phyloP scores from a whole-genome alignment of 768 basidiomycete genomes.

The Jaapia argillacea region DNA sequence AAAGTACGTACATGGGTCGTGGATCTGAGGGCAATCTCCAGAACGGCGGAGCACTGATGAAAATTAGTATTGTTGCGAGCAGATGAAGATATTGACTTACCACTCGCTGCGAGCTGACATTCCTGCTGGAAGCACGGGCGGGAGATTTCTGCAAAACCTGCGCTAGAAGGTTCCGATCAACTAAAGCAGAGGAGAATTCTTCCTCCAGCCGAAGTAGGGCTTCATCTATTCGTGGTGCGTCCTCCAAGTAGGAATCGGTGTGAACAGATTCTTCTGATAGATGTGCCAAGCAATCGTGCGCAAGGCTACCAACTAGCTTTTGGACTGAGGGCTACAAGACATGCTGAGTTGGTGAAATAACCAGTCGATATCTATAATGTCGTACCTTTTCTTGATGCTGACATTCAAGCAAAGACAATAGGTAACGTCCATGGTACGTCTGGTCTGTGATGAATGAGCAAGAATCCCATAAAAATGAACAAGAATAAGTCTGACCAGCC shows the following conservation, averaged over 20 bases:
- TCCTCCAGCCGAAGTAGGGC: slow-evolving; percentile 37
- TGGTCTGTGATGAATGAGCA: slow-evolving; percentile 32
- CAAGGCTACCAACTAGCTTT: slow-evolving; percentile 52
- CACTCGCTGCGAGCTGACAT: slow-evolving; percentile 35
- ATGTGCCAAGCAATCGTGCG: slow-evolving; percentile 49
- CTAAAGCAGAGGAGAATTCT: slow-evolving; percentile 37
- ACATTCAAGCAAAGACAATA: slow-evolving; percentile 57
- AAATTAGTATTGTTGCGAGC: background rate
- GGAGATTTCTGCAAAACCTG: slow-evolving; percentile 32
- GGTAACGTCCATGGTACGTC: slow-evolving; percentile 42
- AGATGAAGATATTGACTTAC: slow-evolving; percentile 22
- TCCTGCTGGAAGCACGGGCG: slow-evolving; percentile 33
- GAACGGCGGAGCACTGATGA: slow-evolving; percentile 44
- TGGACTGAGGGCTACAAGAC: slow-evolving; percentile 59
- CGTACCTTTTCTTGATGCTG: slow-evolving; percentile 81
- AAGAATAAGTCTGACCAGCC: slow-evolving; percentile 26
- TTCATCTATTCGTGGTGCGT: slow-evolving; percentile 33
- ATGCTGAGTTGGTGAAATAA: background rate
- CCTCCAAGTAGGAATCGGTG: slow-evolving; percentile 49
- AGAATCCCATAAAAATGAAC: slow-evolving; percentile 1
- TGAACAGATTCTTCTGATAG: slow-evolving; percentile 56
- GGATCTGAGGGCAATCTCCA: slow-evolving; percentile 48
- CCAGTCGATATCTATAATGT: background rate
- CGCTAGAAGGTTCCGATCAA: slow-evolving; percentile 32
- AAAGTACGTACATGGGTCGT: slow-evolving; percentile 58